A percentile compares a stretch with the other conserved stretches of the same genome.
These are phyloP conservation scores for Melampsora americana DNA, from an alignment of 1,284 basidiomycete genomes.

Conservation along the genomic window DNA sequence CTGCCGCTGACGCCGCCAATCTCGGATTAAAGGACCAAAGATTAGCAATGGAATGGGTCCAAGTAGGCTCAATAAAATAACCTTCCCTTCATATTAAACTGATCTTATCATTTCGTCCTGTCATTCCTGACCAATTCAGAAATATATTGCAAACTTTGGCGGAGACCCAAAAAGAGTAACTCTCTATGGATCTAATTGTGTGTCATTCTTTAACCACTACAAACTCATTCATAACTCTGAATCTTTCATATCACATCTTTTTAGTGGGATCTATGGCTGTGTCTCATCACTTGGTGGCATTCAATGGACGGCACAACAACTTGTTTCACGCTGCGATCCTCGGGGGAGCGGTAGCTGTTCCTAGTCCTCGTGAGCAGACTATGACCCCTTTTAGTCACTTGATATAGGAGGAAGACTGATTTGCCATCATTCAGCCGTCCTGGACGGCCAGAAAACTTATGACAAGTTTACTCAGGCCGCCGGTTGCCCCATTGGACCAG, in stretches of 20 bases:
- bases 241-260: neutral
- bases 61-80: neutral
- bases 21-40: slow-evolving; percentile 32
- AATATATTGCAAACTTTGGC: slow-evolving; percentile 7
- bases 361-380: neutral
- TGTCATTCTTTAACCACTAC: neutral
- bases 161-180: neutral
- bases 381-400: neutral
- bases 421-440: neutral
- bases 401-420: neutral
- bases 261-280: neutral
- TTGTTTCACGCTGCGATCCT: neutral
- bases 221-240: neutral
- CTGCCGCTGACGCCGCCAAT: slow-evolving; percentile 13
- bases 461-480: neutral
- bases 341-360: neutral
- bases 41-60: slow-evolving; percentile 25
- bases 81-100: neutral
- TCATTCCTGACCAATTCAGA: neutral
- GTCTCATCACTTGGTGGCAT: neutral
- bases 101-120: neutral
- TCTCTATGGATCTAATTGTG: neutral
- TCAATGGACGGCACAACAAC: neutral
- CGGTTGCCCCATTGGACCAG: neutral
- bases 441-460: neutral